Evolutionary conservation across 352 stramenopile genomes (phyloP).

Genomic region (Pythium rhizo-oryzae): DNA sequence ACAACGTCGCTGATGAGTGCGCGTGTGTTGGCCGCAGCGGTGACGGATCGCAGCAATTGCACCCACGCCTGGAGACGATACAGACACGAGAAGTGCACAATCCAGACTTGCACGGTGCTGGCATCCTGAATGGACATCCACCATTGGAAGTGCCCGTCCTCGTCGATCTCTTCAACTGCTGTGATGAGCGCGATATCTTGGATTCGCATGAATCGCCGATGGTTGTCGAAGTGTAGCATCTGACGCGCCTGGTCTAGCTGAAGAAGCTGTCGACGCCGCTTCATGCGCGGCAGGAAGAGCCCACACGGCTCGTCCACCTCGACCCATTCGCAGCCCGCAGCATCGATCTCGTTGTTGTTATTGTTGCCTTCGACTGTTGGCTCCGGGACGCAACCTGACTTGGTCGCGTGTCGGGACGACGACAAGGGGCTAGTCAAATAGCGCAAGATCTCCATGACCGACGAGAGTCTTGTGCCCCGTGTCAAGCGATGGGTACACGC

Average conservation of each 20-base stretch:
- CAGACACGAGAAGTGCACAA: constrained; percentile 57
- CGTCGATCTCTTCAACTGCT: constrained; percentile 47
- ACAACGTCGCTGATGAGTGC: constrained; percentile 54
- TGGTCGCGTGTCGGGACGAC: background rate
- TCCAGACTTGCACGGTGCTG: constrained; percentile 56
- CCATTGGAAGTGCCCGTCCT: constrained; percentile 37
- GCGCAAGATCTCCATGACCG: constrained; percentile 23
- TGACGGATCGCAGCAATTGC: constrained; percentile 40
- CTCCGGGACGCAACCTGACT: background rate
- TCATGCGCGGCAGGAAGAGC: constrained; percentile 49
- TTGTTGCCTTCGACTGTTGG: constrained; percentile 17
- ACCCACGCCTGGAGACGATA: constrained; percentile 47
- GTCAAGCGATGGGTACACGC: background rate
- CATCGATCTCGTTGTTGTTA: constrained; percentile 5
- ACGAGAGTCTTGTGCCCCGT: background rate
- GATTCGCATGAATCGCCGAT: constrained; percentile 52
- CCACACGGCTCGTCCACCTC: constrained; percentile 57
- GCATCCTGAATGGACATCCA: constrained; percentile 76
- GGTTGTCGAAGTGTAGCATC: constrained; percentile 59
- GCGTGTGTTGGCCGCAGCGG: constrained; percentile 33
- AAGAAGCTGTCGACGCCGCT: constrained; percentile 43
- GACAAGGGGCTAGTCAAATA: constrained; percentile 18
- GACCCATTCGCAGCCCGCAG: constrained; percentile 51
- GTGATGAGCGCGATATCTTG: constrained; percentile 66
- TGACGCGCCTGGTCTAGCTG: constrained; percentile 67